Base-by-base conservation (phyloP, 495 filamentous ascomycete species). In the Penicillium odoratum region DNA sequence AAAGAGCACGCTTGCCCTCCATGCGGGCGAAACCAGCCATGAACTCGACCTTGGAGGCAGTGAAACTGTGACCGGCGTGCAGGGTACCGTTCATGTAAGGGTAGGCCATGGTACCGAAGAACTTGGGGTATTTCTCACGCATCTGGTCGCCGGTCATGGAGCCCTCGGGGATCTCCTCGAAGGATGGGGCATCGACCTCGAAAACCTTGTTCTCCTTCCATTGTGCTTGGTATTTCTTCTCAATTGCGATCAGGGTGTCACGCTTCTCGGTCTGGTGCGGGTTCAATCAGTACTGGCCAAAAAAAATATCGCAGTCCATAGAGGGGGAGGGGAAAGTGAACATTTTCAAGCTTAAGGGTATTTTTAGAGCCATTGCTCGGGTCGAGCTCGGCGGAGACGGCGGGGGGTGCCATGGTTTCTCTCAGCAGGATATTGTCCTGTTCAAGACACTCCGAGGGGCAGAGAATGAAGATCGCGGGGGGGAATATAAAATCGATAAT, bases 11-110 rank as follows among this genome's bases (percentile, higher is more conserved):
- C 77, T 91, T 91, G 59, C 94, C 94, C 72, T 94, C 84, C 92
- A 97, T 95, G 38, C 93, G 78, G 40, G 88, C 86, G 60, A 87
- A 89, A 36, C 93, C 90, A 40, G 86, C 83, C 60, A 86, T 84
- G 71, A 97, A 98, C 72, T 98, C 93, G 60, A 96, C 85, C 72
- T 98, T 98, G 67, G 80, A 86, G 57, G 89, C 83, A 21, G 91
- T 92, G 73, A 97, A 98, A 62, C 83, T 87, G 76, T 98, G 93
- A 48, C 93, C 93, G 13, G 88, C 91, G 66, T 98, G 93, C 31
- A 96, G 81, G 59, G 87, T 93, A 54, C 93, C 93, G 74, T 98
- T 98, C 88, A 96, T 97, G 72, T 98, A 96, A 31, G 91, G 93
- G 64, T 93, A 98, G 46, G 93, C 93, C 80, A 97, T 93, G 40